Evolutionary conservation across 2,329 filamentous ascomycete species (phyloP), one percentile per base, ranked within the genome.

Genomic region (Pseudogymnoascus destructans): DNA sequence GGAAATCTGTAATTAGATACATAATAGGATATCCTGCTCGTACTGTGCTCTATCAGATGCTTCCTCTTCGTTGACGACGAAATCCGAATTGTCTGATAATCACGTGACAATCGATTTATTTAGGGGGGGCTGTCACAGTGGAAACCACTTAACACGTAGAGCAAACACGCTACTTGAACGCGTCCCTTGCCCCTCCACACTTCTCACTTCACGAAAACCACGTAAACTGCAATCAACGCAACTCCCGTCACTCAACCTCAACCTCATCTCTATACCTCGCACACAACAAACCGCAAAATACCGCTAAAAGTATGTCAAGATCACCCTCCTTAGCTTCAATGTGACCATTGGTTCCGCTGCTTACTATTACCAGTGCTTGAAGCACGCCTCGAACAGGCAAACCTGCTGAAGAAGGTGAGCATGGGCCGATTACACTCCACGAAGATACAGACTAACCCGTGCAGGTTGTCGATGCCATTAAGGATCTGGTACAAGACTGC

Each of bases 401-500:
- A 83, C 70, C 80, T 95, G 73, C 82, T 98, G 72, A 98, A 98
- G 80, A 95, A 93, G 87, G 90, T 92, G 74, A 62, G 73, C 60
- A 30, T 27, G 10, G 55, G 13, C 42, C 23, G 36, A 32, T 35
- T 19, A 52, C 23, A 19, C 19, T 7, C 25, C 38, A 49, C 23
- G 21, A 17, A 21, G 17, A 27, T 58, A 52, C 23, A 49, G 64
- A 58, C 66, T 70, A 59, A 70, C 55, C 13, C 57, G 42, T 61
- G 27, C 65, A 95, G 90, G 89, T 97, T 63, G 91, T 98, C 69
- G 95, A 98, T 72, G 89, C 95, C 67, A 96, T 98, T 84, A 97
- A 96, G 76, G 93, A 98, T 70, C 84, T 98, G 57, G 93, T 98
- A 58, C 93, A 97, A 75, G 93, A 98, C 77, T 98, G 93, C 85